Base-by-base conservation (phyloP, 768 basidiomycete genomes). In the Leccinum boreale region DNA sequence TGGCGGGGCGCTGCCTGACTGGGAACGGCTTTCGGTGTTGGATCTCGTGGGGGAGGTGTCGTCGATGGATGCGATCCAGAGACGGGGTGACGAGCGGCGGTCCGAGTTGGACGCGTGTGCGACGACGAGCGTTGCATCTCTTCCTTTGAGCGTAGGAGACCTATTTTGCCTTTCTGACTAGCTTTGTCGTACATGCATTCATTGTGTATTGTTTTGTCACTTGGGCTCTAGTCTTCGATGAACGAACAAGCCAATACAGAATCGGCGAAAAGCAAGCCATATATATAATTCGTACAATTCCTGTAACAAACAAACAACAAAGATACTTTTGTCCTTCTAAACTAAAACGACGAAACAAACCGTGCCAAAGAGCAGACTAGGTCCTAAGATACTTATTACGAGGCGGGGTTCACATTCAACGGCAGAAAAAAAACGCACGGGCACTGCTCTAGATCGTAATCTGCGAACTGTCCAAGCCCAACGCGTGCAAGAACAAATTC, bases 401-500 rank as follows among this genome's bases (percentile, higher is more conserved):
- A 24, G 36, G 21, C 2, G 26, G 21, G 29, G 8, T 9, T 15
- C n/a, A 31, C 24, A 15, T 14, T 17, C 17, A 15, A 8, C 17
- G 19, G n/a, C n/a, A 36, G 14, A 36, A 36, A 36, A 36, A 36
- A 24, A 24, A 24, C 23, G 23, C 23, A 24, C 23, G 23, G 23
- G 23, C 23, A 24, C 23, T 24, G 23, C 23, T 24, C 62, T 67
- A 79, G 62, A 79, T 65, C 73, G 83, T 77, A 64, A 90, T 89
- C 74, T 89, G 88, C 68, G 88, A 89, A 63, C 81, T 82, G 66
- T 85, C 84, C 64, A 86, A 71, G 51, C 89, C 88, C 55, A 93
- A 77, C 45, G 91, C 90, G 69, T 90, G 87, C 70, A 93, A 75
- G 72, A 93, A 92, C 59, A 96, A 78, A 76, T 99, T 94, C 66